Conservation (phyloP, 208 protist genomes). For the Leishmania aethiopica region DNA sequence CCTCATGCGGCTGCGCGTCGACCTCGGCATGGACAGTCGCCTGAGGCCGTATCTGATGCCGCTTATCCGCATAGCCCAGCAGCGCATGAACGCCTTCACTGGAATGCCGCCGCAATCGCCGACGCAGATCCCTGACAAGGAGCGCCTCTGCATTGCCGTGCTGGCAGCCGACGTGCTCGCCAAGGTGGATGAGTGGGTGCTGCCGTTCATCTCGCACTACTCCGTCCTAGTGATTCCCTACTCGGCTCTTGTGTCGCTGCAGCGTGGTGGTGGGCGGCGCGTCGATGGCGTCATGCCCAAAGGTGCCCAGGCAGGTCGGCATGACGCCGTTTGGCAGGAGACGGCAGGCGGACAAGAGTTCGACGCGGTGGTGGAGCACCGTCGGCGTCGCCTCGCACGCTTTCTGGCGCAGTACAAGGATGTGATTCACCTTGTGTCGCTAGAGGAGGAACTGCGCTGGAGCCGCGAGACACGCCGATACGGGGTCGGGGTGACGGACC, state of each 20-base stretch:
- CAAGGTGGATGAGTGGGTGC: constrained; percentile 71
- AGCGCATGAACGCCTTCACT: constrained; percentile 75
- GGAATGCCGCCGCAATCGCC: constrained; percentile 73
- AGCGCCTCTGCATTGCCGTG: constrained; percentile 57
- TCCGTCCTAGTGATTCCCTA: constrained; percentile 81
- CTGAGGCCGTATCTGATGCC: constrained; percentile 64
- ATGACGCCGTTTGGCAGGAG: constrained; percentile 47
- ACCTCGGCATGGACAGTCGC: constrained; percentile 52
- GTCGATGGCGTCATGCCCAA: constrained; percentile 45
- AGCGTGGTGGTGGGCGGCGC: constrained; percentile 46
- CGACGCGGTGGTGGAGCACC: constrained; percentile 49
- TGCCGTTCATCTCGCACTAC: constrained; percentile 81
- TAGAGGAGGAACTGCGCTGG: constrained; percentile 75
- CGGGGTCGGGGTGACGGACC: constrained; percentile 61
- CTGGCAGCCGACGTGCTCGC: constrained; percentile 80
- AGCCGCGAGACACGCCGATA: constrained; percentile 77
- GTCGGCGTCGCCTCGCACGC: constrained; percentile 42
- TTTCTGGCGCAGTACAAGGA: constrained; percentile 71
- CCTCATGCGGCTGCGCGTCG: constrained; percentile 67
- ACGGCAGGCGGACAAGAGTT: constrained; percentile 36
- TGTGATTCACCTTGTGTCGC: constrained; percentile 77
- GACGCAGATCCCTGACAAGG: constrained; percentile 46
- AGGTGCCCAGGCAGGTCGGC: constrained; percentile 32
- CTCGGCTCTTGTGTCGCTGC: constrained; percentile 62
- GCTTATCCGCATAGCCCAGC: constrained; percentile 73